These are phyloP conservation scores for Waitea zeae DNA, from an alignment of 1,284 basidiomycete genomes.

Conservation along the genomic window DNA sequence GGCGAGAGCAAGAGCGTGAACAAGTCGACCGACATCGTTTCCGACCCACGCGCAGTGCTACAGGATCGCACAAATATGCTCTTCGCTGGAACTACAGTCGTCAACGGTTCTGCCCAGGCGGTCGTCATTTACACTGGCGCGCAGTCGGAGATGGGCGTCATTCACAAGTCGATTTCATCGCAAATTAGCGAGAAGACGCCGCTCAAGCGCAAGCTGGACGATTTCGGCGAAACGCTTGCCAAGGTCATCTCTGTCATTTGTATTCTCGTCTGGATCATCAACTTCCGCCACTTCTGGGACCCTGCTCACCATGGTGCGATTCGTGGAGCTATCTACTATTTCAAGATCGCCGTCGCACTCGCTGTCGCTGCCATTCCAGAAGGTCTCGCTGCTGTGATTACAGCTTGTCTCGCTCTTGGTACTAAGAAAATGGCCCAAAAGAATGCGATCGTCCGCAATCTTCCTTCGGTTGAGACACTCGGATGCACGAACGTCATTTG, in stretches of 20 bases:
- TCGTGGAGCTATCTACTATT: conserved; percentile 91
- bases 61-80: conserved; percentile 94
- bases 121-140: conserved; percentile 77
- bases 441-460: conserved; percentile 88
- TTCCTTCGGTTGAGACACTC: conserved; percentile 92
- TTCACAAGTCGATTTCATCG: conserved; percentile 83
- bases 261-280: conserved; percentile 90
- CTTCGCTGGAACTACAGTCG: conserved; percentile 87
- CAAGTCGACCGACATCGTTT: conserved; percentile 54
- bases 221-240: conserved; percentile 90
- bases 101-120: conserved; percentile 76
- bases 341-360: conserved; percentile 94
- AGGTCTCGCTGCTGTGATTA: conserved; percentile 90
- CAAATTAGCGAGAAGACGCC: conserved; percentile 90
- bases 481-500: conserved; percentile 96
- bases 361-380: conserved; percentile 95
- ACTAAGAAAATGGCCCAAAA: conserved; percentile 98
- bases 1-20: conserved; percentile 82
- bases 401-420: conserved; percentile 88
- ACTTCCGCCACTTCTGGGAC: conserved; percentile 87
- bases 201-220: conserved; percentile 87
- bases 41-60: conserved; percentile 69
- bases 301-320: conserved; percentile 77
- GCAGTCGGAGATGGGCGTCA: conserved; percentile 84
- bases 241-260: conserved; percentile 95